Conservation (phyloP, 306 rosid genomes). For the Glycyrrhiza uralensis region DNA sequence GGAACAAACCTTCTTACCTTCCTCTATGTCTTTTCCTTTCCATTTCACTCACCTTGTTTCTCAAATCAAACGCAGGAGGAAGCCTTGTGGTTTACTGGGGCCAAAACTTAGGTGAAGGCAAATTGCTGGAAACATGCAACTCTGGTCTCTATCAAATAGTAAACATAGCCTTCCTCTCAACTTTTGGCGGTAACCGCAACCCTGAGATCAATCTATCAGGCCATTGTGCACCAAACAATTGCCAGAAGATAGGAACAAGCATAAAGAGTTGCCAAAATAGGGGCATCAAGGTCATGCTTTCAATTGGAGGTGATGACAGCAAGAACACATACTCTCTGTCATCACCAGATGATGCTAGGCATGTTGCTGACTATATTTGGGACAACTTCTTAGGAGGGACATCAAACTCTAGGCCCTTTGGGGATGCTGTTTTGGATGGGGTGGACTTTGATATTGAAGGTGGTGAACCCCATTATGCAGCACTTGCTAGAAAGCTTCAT, state of each 20-base stretch:
- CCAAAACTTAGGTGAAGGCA: neutral
- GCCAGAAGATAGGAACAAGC: neutral
- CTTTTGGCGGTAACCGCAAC: neutral
- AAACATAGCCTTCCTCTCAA: slow-evolving; percentile 27
- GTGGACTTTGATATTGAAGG: slow-evolving; percentile 56
- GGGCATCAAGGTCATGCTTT: slow-evolving; percentile 49
- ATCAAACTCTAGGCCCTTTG: slow-evolving; percentile 46
- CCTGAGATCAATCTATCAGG: slow-evolving; percentile 39
- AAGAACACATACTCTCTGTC: slow-evolving; percentile 37
- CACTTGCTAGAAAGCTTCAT: slow-evolving; percentile 16
- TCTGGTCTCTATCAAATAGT: neutral
- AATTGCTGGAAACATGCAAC: neutral
- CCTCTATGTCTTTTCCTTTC: neutral
- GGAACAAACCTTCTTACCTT: neutral
- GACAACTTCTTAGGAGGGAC: slow-evolving; percentile 46
- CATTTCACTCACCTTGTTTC: neutral
- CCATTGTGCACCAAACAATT: slow-evolving; percentile 37
- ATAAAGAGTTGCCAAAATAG: slow-evolving; percentile 39
- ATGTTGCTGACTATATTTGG: slow-evolving; percentile 44
- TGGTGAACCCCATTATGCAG: slow-evolving; percentile 23
- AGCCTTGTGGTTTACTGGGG: slow-evolving; percentile 7
- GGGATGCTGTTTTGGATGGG: slow-evolving; percentile 48
- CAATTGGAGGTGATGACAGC: slow-evolving; percentile 45
- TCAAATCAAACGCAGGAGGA: neutral
- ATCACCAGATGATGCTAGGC: slow-evolving; percentile 36